Evolutionary conservation across 73 alveolate genomes (phyloP).

Genomic region (Blepharisma stoltei): DNA sequence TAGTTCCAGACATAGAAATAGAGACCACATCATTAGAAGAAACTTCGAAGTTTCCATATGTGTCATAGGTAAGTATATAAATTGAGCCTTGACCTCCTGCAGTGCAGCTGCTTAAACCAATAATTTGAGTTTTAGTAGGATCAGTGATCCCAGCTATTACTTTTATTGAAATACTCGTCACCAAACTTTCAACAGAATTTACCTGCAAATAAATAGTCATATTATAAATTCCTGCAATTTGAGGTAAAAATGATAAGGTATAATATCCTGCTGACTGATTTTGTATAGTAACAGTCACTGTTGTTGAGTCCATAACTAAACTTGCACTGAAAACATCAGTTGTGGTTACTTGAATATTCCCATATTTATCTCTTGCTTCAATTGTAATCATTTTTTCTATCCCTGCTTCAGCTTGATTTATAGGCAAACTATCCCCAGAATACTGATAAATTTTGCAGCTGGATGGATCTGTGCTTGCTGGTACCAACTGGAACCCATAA

Average conservation of each 20-base stretch:
- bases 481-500: not conserved
- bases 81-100: slow-evolving; percentile 5
- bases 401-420: not conserved
- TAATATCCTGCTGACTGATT: slow-evolving; percentile 6
- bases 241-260: not conserved
- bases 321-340: slow-evolving; percentile 1
- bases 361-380: slow-evolving; percentile 1
- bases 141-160: slow-evolving; percentile 16
- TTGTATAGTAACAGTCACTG: slow-evolving; percentile 3
- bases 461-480: not conserved
- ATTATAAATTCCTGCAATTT: slow-evolving; percentile 8
- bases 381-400: not conserved
- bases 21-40: not conserved
- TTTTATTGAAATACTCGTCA: not conserved
- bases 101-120: not conserved
- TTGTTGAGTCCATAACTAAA: not conserved
- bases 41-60: not conserved
- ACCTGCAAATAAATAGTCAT: not conserved
- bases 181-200: not conserved
- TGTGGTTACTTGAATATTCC: not conserved
- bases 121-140: not conserved
- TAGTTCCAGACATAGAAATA: not conserved
- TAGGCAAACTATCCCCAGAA: not conserved
- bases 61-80: not conserved
- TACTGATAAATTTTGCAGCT: not conserved